Evolutionary conservation across 306 rosid genomes (phyloP).

Genomic region (Quercus cerris): DNA sequence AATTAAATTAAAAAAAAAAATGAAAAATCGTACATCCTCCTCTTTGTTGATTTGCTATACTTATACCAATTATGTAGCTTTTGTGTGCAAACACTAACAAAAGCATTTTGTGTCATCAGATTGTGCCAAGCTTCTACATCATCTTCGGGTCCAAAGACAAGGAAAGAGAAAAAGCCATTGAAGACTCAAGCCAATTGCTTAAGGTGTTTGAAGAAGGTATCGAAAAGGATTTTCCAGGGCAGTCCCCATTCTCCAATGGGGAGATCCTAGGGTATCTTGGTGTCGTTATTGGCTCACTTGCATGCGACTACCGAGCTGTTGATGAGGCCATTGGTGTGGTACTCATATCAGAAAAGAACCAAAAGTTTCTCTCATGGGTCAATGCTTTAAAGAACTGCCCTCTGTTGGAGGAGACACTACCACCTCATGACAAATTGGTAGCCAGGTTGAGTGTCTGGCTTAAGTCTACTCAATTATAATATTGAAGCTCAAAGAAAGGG

Average conservation of each 20-base stretch:
- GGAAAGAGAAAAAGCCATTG: background rate
- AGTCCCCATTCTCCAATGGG: background rate
- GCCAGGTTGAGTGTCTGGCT: conserved; percentile 5
- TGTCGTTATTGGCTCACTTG: too few relatives aligned
- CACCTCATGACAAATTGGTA: conserved; percentile 39
- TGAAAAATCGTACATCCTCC: too few relatives aligned
- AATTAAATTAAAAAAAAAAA: too few relatives aligned
- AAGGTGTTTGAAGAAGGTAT: background rate
- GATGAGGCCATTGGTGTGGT: background rate
- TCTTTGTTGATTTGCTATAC: too few relatives aligned
- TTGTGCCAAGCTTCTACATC: background rate
- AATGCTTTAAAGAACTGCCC: conserved; percentile 34
- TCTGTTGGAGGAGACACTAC: conserved; percentile 34
- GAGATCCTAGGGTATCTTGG: background rate
- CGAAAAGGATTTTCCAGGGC: background rate
- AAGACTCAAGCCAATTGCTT: background rate
- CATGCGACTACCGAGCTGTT: background rate
- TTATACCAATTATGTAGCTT: too few relatives aligned
- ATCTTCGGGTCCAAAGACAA: background rate
- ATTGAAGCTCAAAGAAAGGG: too few relatives aligned
- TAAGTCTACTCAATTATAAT: too few relatives aligned
- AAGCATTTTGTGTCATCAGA: background rate
- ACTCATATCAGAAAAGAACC: conserved; percentile 1
- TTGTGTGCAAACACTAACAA: background rate
- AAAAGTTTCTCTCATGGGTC: conserved; percentile 33